Base-by-base conservation (phyloP, 495 filamentous ascomycete genomes). In the Articulospora tetracladia region DNA sequence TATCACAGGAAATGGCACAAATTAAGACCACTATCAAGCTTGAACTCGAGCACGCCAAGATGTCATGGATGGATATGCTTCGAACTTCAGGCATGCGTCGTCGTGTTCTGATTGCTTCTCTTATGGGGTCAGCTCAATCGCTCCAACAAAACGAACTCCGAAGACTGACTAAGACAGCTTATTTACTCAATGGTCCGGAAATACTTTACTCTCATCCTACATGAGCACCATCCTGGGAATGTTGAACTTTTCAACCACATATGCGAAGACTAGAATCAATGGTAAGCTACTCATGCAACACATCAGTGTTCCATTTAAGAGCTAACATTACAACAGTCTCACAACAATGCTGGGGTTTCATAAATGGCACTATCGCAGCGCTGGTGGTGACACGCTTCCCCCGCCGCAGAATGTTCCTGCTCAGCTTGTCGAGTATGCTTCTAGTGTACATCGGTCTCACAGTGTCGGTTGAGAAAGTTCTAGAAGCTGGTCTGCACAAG, bases 271-370 rank as follows among this genome's bases (percentile, higher is more conserved):
- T 3, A 25, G 39, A 39, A 57, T 62, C 30, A 62, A 62, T 23
- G 26, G 50, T 53, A 30, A 11, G 26, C 15, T 22, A 3, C 22
- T 19, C 39, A 44, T 7, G 8, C 39, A 11, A 12, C 50, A 12
- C 25, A 11, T 51, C 25, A 53, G 17, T 3, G 2, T 15, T 19
- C n/a, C 15, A 25, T 3, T 15, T 12, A 19, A 53, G 15, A 27
- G 4, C 50, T 53, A 53, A 53, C 15, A 53, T 7, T 30, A 30
- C 13, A 15, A 7, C 6, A 53, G 50, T 62, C 8, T 74, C 77
- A 51, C 78, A 84, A 60, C 78, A 76, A 13, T 79, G 84, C 54
- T 76, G 84, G 36, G 80, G 82, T 57, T 71, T 84, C 8, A 72
- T 83, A 53, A 74, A 79, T 4, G 83, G 81, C 6, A 73, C 78